Evolutionary conservation across 176 grass and related monocot genomes (phyloP), one percentile per base, ranked within the genome.

Genomic region (Oryza nivara): DNA sequence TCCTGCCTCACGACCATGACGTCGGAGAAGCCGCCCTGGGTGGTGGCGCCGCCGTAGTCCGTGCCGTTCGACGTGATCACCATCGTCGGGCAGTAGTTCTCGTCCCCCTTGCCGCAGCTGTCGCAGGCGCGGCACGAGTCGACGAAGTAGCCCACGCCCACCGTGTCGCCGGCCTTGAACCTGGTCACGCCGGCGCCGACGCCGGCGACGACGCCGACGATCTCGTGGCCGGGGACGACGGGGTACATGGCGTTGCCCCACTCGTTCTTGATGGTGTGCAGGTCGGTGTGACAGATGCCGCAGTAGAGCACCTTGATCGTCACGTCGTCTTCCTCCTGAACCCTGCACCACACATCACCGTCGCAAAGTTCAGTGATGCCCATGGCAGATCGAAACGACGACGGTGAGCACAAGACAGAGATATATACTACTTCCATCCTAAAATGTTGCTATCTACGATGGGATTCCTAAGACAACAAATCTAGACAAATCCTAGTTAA

Each of bases 271-370:
- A 82, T 82, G 30, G 22, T 73, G 40, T 90, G 88, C 47, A 90
- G 83, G 52, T 90, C 88, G 8, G 88, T 90, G 73, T 90, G 88
- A 52, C 83, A 90, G 73, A 90, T 82, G 11, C 73, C 88, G 45
- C 83, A 90, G 71, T 71, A 90, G 47, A 90, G 78, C 36, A 90
- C 82, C 81, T 90, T 86, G 72, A 87, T 38, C 22, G 77, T 86
- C 23, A 90, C 88, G 77, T 90, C 83, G 25, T 82, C 78, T 4
- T 86, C 83, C 32, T 71, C 32, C 46, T 14, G 45, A 49, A 44
- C 52, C 49, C 88, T 90, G 60, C 6, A 8, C 36, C 36, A 38
- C 7, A 54, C 14, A 56, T 17, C 14, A 1, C 51, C 16, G 16
- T n/a, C 2, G 54, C 54, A 60, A 58, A 60, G 0, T 9, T 60